Evolutionary conservation across 345 rosid genomes (phyloP), one percentile per base, ranked within the genome.

Genomic region (Eucalyptus erythrocorys): DNA sequence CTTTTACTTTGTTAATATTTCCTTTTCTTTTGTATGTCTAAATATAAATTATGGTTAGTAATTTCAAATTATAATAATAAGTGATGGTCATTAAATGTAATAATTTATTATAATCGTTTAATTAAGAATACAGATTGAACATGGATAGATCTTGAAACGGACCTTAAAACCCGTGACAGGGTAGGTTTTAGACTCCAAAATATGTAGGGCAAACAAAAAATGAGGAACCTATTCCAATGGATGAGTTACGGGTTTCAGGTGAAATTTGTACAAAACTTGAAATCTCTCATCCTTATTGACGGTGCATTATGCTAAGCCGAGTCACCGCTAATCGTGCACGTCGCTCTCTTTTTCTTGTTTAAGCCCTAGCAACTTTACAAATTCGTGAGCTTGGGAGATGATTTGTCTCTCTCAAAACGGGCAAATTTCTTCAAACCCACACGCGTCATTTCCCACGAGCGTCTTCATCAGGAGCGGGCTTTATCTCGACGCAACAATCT

Each of bases 121-220:
- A 51, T 51, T 51, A 1, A 51, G 4, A 51, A 19, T 51, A 51
- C 2, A 51, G 0, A 51, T 51, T 1, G 22, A 51, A 51, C 57
- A 51, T 51, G 4, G 24, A 51, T 51, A 51, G 10, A 10, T 19
- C 24, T 1, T 3, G 0, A 51, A 51, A 51, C 2, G 26, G 10
- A 51, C 10, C 24, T 51, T 51, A 0, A 51, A 51, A 51, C 26
- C 2, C 0, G 5, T 51, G 57, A 51, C 4, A 0, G 0, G 1
- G 0, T 7, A 51, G 2, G 24, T 51, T 51, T 51, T 51, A 51
- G 24, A 0, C 2, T 19, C 1, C 8, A 51, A 19, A 51, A 51
- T 51, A 51, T 19, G 0, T 19, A 51, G 0, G 4, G 2, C n/a
- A n/a, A n/a, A n/a, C 5, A 51, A 51, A 51, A 51, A 51, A 51